phyloP scores from a whole-genome alignment of 1,139 yeast genomes.

The Pneumocystis wakefieldiae region DNA sequence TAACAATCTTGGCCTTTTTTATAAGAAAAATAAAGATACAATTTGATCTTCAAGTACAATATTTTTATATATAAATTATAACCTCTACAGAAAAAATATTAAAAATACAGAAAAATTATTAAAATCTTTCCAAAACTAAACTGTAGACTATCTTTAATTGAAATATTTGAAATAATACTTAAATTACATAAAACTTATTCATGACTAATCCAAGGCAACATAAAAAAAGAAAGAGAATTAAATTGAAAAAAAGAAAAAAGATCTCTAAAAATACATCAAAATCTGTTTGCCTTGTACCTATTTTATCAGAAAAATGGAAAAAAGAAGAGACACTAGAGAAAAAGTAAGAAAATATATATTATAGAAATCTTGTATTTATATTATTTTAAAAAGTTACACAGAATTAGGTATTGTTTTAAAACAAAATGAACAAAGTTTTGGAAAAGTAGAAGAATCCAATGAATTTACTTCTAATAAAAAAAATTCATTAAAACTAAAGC shows the following conservation, averaged over 20 bases:
- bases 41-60: too few relatives aligned
- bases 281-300: neutral
- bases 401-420: neutral
- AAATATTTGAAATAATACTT: neutral
- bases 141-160: neutral
- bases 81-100: too few relatives aligned
- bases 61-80: too few relatives aligned
- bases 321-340: neutral
- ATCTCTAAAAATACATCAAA: neutral
- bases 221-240: neutral
- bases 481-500: slow-evolving; percentile 24
- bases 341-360: neutral
- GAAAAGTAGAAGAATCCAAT: neutral
- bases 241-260: neutral
- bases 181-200: neutral
- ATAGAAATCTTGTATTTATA: neutral
- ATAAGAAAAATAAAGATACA: too few relatives aligned
- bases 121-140: neutral
- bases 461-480: neutral
- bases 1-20: too few relatives aligned
- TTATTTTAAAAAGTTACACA: neutral
- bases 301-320: neutral
- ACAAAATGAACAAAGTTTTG: neutral
- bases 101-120: too few relatives aligned
- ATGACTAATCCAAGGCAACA: neutral